Evolutionary conservation across 106 monocot genomes (phyloP).

Genomic region (Cymbidium sinense): DNA sequence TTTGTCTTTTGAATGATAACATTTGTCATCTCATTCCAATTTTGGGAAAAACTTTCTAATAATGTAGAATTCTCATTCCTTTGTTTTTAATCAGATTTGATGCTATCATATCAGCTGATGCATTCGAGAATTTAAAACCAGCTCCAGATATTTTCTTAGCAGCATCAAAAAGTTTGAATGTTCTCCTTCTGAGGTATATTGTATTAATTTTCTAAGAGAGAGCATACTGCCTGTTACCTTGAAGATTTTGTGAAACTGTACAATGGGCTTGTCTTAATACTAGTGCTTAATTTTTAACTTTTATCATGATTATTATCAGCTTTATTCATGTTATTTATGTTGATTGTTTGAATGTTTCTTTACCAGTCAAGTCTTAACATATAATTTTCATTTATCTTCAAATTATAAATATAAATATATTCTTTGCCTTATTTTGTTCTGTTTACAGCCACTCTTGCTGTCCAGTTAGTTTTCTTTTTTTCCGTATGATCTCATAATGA

Average conservation of each 20-base stretch:
- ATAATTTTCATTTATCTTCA: too few species aligned
- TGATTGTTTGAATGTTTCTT: not conserved
- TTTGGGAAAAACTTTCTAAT: not conserved
- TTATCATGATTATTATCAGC: not conserved
- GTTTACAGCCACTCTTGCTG: too few species aligned
- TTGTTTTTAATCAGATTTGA: slow-evolving; percentile 55
- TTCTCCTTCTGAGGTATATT: slow-evolving; percentile 65
- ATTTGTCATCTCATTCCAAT: not conserved
- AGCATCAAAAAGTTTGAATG: slow-evolving; percentile 66
- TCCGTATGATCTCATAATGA: too few species aligned
- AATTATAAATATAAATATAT: too few species aligned
- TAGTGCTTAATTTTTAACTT: not conserved
- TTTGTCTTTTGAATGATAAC: not conserved
- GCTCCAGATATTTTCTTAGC: slow-evolving; percentile 98
- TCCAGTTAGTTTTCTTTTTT: too few species aligned
- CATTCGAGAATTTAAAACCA: slow-evolving; percentile 93
- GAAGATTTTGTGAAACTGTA: not conserved
- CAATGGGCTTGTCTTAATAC: not conserved
- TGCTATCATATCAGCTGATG: slow-evolving; percentile 92
- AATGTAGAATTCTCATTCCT: not conserved
- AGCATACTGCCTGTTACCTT: not conserved
- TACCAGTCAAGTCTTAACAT: not conserved
- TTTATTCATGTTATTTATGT: not conserved
- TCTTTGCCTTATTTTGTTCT: too few species aligned
- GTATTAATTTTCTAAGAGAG: not conserved